These are phyloP conservation scores for Paramecium bursaria DNA, from an alignment of 73 alveolate genomes.

Conservation along the genomic window DNA sequence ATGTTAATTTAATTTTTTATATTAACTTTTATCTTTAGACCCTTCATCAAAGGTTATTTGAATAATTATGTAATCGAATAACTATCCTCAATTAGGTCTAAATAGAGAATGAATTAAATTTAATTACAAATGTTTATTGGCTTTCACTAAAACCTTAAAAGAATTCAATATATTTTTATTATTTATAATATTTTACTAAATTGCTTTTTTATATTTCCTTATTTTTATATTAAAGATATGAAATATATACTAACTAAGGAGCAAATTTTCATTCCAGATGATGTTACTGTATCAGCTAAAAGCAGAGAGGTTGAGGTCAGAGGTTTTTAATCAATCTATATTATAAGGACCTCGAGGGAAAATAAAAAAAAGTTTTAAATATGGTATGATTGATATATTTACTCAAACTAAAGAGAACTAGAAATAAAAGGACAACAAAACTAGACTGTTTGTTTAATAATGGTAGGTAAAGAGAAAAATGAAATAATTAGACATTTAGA, in stretches of 20 bases:
- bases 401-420: slow-evolving; percentile 15
- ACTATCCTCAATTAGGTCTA: no score
- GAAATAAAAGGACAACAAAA: slow-evolving; percentile 18
- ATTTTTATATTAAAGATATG: no score
- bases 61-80: no score
- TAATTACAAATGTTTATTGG: no score
- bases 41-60: no score
- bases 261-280: slow-evolving; percentile 63
- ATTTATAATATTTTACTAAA: no score
- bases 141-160: no score
- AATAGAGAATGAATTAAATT: no score
- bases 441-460: slow-evolving; percentile 12
- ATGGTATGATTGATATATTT: slow-evolving; percentile 60
- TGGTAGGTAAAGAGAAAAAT: neutral
- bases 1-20: no score
- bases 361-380: slow-evolving; percentile 48
- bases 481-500: slow-evolving; percentile 49
- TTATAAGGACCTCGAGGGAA: slow-evolving; percentile 62
- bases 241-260: slow-evolving; percentile 66
- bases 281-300: slow-evolving; percentile 56
- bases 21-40: no score
- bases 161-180: no score
- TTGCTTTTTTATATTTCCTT: no score
- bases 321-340: neutral
- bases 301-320: slow-evolving; percentile 54